Conservation (phyloP, 805 yeast species). For the Saturnispora halmiae region DNA sequence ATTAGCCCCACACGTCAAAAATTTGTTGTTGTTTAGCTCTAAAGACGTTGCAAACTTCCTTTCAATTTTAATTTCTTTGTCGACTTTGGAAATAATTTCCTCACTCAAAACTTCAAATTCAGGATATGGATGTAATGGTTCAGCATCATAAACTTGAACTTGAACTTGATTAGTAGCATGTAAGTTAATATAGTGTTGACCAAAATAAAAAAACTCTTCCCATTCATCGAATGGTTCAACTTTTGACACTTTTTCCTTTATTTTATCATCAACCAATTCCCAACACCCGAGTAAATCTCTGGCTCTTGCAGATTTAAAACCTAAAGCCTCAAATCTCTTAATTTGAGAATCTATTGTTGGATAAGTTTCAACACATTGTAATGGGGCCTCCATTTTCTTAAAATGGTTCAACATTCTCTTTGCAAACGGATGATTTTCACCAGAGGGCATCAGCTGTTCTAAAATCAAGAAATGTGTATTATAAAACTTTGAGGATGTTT, state of each 20-base stretch:
- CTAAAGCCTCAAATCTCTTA: slow-evolving; percentile 33
- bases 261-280: slow-evolving; percentile 36
- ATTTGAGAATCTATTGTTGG: slow-evolving; percentile 42
- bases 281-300: slow-evolving; percentile 52
- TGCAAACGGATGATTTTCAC: slow-evolving; percentile 56
- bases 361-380: slow-evolving; percentile 54
- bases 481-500: slow-evolving; percentile 35
- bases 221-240: slow-evolving; percentile 75
- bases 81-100: neutral
- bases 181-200: slow-evolving; percentile 63
- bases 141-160: slow-evolving; percentile 13
- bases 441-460: slow-evolving; percentile 66
- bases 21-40: slow-evolving; percentile 14
- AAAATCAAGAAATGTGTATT: slow-evolving; percentile 54
- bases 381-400: slow-evolving; percentile 52
- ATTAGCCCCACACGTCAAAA: slow-evolving; percentile 35
- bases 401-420: slow-evolving; percentile 70
- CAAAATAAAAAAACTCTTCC: slow-evolving; percentile 69
- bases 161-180: slow-evolving; percentile 45
- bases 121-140: neutral
- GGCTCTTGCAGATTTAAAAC: slow-evolving; percentile 42
- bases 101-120: neutral
- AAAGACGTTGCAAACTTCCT: slow-evolving; percentile 34
- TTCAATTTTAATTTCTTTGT: slow-evolving; percentile 11
- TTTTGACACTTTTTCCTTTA: slow-evolving; percentile 33